These are phyloP conservation scores for Streptanthus diversifolius DNA, from an alignment of 345 rosid species.

Conservation along the genomic window DNA sequence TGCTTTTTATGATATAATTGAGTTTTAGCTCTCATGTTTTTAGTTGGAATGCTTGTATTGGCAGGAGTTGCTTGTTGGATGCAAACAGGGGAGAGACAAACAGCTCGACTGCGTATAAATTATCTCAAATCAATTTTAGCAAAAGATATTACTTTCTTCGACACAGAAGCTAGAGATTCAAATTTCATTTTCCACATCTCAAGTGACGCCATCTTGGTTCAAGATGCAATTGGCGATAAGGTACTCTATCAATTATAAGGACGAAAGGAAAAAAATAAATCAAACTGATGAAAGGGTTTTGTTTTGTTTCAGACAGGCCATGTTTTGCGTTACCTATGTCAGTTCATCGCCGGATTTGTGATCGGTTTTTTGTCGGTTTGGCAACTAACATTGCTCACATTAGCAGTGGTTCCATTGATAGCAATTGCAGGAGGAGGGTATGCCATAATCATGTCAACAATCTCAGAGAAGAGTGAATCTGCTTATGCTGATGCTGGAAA, in stretches of 20 bases:
- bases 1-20: background rate
- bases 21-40: background rate
- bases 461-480: constrained; percentile 73
- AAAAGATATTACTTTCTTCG: constrained; percentile 61
- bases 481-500: constrained; percentile 82
- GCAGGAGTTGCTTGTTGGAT: constrained; percentile 50
- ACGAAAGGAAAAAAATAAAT: background rate
- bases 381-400: constrained; percentile 74
- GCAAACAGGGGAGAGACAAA: constrained; percentile 86
- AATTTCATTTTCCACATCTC: constrained; percentile 62
- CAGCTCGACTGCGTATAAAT: constrained; percentile 58
- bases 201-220: constrained; percentile 72
- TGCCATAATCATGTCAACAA: constrained; percentile 58
- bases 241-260: constrained; percentile 26
- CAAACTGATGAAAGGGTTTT: background rate
- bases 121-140: constrained; percentile 59
- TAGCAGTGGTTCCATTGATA: constrained; percentile 80
- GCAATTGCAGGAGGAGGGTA: constrained; percentile 73
- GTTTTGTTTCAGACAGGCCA: constrained; percentile 58
- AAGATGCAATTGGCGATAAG: constrained; percentile 88
- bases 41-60: background rate
- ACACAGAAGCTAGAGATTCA: constrained; percentile 64
- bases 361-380: constrained; percentile 67
- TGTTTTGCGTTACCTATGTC: constrained; percentile 61
- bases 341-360: constrained; percentile 58